Base-by-base conservation (phyloP, 495 filamentous ascomycete genomes). In the Aspergillus conjunctus region DNA sequence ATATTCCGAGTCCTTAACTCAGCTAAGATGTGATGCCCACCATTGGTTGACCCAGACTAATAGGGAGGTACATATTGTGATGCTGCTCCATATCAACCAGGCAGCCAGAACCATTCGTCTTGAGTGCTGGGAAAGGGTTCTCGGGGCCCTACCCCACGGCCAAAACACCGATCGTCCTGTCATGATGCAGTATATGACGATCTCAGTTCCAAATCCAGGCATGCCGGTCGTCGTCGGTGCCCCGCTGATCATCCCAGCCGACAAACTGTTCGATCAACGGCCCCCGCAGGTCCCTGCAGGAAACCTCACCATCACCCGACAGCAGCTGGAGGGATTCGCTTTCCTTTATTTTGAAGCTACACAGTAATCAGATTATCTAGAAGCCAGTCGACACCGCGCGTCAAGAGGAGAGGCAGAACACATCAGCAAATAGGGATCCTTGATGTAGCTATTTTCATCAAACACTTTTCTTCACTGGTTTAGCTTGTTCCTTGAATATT, bases 261-360 rank as follows among this genome's bases (percentile, higher is more conserved):
- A 48, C 20, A 48, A 48, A 48, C 44, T 48, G 15, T 48, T 48
- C n/a, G 44, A 48, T 21, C 44, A 48, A 21, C n/a, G 44, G 20
- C 44, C 44, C n/a, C 17, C n/a, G 44, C 6, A 48, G 11, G 17
- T 48, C 44, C 44, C 17, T 21, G n/a, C 9, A 11, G 44, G 44
- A 48, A 48, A 48, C 44, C n/a, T 48, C 44, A 21, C 44, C 44
- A 7, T 48, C 17, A 21, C 17, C 8, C 0, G 44, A 11, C 44
- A 48, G 2, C 44, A 48, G 44, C 44, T 48, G 44, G 44, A 22
- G n/a, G 6, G 21, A 21, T 48, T 48, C 10, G 44, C 44, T 48
- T 48, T 20, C n/a, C 44, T 48, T 48, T 48, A 48, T 7, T 48
- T 48, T 48, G 6, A 21, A 3, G 44, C 1, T n/a, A 21, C 44